Evolutionary conservation across 192 early-diverging fungal genomes (phyloP).

Genomic region (Coemansia sp.): DNA sequence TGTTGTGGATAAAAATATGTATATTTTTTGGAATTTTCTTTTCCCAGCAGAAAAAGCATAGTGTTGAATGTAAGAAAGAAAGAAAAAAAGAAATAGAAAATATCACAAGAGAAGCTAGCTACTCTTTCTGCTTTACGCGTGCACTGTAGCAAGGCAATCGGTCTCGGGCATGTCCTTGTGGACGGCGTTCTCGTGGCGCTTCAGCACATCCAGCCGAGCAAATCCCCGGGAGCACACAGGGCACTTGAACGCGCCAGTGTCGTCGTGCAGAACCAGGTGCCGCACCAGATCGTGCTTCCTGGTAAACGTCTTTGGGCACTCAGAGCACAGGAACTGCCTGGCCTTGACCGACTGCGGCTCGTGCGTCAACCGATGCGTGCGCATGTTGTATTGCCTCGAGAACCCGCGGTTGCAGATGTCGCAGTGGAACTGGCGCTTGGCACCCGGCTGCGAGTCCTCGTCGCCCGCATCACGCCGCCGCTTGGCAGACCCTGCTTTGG

Average conservation of each 20-base stretch:
- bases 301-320: conserved; percentile 67
- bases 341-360: conserved; percentile 49
- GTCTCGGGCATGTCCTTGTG: no score
- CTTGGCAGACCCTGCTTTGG: not conserved
- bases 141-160: no score
- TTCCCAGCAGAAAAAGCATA: no score
- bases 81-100: not conserved
- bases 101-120: conserved; percentile 4
- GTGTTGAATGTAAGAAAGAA: no score
- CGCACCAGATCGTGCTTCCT: conserved; percentile 78
- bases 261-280: conserved; percentile 61
- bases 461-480: conserved; percentile 2
- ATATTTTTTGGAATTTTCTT: no score
- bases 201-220: conserved; percentile 53
- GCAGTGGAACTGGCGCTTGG: conserved; percentile 31
- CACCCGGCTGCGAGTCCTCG: not conserved
- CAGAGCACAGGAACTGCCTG: conserved; percentile 54
- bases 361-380: conserved; percentile 76
- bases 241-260: conserved; percentile 53
- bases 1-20: no score
- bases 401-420: conserved; percentile 70
- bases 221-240: conserved; percentile 52
- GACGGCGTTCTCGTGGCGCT: conserved; percentile 45
- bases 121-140: no score
- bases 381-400: conserved; percentile 80